Conservation (phyloP, 331 rosid species). For the Malus hybrid region DNA sequence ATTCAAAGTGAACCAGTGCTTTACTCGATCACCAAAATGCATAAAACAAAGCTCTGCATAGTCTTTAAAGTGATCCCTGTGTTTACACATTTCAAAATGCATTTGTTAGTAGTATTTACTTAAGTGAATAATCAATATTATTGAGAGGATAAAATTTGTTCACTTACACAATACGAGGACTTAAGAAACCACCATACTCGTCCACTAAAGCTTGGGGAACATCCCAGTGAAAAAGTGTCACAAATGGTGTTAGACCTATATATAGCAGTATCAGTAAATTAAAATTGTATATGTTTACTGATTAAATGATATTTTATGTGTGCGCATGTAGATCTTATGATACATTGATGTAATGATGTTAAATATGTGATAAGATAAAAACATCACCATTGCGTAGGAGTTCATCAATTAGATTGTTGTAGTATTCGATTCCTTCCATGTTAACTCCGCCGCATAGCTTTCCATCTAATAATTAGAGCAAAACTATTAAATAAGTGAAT, state of each 20-base stretch:
- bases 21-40: constrained; percentile 57
- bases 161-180: constrained; percentile 26
- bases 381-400: constrained; percentile 12
- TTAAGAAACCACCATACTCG: constrained; percentile 50
- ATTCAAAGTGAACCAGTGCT: constrained; percentile 56
- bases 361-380: no score
- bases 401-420: constrained; percentile 34
- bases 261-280: neutral
- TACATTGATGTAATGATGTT: no score
- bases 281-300: no score
- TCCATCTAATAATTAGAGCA: constrained; percentile 34
- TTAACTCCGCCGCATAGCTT: constrained; percentile 32
- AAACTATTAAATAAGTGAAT: neutral
- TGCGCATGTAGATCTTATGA: no score
- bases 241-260: constrained; percentile 46
- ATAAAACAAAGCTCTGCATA: constrained; percentile 47
- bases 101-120: no score
- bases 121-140: no score
- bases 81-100: no score
- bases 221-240: constrained; percentile 74
- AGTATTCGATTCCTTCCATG: constrained; percentile 28
- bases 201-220: constrained; percentile 64
- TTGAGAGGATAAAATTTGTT: neutral
- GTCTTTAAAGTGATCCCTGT: constrained; percentile 26
- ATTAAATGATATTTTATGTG: no score